Evolutionary conservation across 2,329 filamentous ascomycete genomes (phyloP).

Genomic region (Alternaria alternata): DNA sequence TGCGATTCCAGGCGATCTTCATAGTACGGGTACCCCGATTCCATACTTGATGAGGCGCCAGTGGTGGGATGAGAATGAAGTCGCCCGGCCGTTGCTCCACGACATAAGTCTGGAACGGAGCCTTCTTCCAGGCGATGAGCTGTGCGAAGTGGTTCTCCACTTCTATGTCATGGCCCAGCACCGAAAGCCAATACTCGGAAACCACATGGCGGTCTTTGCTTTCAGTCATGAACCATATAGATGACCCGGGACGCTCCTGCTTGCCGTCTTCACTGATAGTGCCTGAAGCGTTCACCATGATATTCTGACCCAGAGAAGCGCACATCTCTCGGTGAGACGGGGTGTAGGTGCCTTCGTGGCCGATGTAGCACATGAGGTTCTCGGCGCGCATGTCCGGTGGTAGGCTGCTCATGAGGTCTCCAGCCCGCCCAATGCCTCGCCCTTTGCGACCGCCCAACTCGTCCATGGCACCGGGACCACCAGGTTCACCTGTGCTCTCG

Average conservation of each 20-base stretch:
- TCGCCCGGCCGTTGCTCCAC: conserved; percentile 91
- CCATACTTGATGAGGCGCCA: conserved; percentile 98
- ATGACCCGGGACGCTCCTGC: conserved; percentile 78
- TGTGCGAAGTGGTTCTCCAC: conserved; percentile 97
- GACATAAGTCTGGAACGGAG: conserved; percentile 90
- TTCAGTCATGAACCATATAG: conserved; percentile 99
- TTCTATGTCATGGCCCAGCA: conserved; percentile 94
- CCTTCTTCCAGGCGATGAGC: conserved; percentile 93
- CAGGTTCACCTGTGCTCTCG: conserved; percentile 70
- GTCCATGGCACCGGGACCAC: conserved; percentile 63
- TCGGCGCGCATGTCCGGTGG: conserved; percentile 87
- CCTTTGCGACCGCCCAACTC: conserved; percentile 60
- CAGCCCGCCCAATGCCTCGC: conserved; percentile 73
- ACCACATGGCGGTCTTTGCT: conserved; percentile 90
- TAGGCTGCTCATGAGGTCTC: conserved; percentile 94
- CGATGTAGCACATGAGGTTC: conserved; percentile 98
- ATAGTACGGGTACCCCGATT: conserved; percentile 94
- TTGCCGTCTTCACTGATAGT: conserved; percentile 73
- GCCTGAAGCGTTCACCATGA: conserved; percentile 92
- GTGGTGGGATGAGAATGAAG: conserved; percentile 89
- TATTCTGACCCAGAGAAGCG: conserved; percentile 92
- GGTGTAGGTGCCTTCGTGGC: conserved; percentile 96
- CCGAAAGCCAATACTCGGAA: conserved; percentile 91
- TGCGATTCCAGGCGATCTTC: conserved; percentile 98
- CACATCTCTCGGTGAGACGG: conserved; percentile 98